Evolutionary conservation across 2,329 filamentous ascomycete genomes (phyloP), one percentile per base, ranked within the genome.

Genomic region (Cadophora sp.): DNA sequence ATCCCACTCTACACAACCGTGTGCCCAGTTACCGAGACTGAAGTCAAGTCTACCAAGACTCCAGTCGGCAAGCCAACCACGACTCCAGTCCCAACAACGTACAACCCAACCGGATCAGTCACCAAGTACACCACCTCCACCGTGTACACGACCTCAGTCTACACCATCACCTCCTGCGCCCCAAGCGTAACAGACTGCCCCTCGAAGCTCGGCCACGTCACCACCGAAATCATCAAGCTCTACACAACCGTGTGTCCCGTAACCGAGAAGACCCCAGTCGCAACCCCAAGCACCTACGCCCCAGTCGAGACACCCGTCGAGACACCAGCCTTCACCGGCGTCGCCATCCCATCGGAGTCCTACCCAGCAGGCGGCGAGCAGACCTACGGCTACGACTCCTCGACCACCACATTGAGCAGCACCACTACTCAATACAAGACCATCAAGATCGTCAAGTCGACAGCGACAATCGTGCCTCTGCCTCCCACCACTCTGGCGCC

Each of bases 181-280:
- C 73, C 81, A 43, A 79, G 79, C 64, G 78, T 84, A 29, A 81
- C 82, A 43, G 79, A 86, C 79, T 89, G 86, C 82, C 86, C 86
- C 37, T 82, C 78, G 12, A 76, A 69, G 1, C 74, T 74, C 40
- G 76, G 77, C 50, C 74, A 78, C 40, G 77, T 82, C 43, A 80
- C 78, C 19, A 83, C 82, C 3, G 77, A 81, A 70, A 77, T 77
- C 1, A 78, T 84, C 37, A 72, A 80, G 31, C 55, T 83, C 48
- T 83, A 81, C 72, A 85, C 83, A 12, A 84, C 83, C 12, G 77
- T 74, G 1, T 74, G 68, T 55, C 67, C 73, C 9, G 59, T 72
- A 3, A 60, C 62, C n/a, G 62, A 56, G 27, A 26, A 43, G 34
- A 50, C 50, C 24, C 62, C 64, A 62, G 26, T 29, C 11, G 61